Evolutionary conservation across 441 rosid genomes (phyloP).

Genomic region (Euphorbia schlechtendalii): DNA sequence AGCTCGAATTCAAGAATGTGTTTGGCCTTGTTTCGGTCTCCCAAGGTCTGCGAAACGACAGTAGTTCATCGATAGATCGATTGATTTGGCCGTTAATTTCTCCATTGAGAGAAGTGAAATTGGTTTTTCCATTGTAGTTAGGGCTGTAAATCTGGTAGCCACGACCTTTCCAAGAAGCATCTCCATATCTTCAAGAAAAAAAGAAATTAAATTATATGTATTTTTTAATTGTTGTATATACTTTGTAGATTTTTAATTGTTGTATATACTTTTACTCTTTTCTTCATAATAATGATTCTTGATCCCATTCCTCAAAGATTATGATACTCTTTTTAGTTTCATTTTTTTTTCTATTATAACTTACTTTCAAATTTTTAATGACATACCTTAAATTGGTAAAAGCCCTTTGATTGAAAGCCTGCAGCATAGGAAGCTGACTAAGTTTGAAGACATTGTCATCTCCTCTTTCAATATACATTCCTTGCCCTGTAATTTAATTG

Average conservation of each 20-base stretch:
- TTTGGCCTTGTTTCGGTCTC: slow-evolving; percentile 22
- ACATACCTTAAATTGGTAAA: slow-evolving; percentile 37
- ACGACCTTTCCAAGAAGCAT: slow-evolving; percentile 42
- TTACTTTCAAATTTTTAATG: not conserved
- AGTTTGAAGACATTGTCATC: slow-evolving; percentile 46
- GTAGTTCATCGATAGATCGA: slow-evolving; percentile 25
- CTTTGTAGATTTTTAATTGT: too few species aligned
- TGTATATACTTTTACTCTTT: too few species aligned
- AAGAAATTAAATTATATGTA: not conserved
- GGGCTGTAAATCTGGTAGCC: slow-evolving; percentile 24
- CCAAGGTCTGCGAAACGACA: slow-evolving; percentile 30
- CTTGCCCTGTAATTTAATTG: slow-evolving; percentile 13
- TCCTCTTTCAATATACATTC: slow-evolving; percentile 37
- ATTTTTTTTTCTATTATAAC: too few species aligned
- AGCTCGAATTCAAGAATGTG: slow-evolving; percentile 17
- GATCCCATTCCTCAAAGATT: too few species aligned
- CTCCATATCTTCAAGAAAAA: slow-evolving; percentile 31
- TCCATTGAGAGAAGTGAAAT: slow-evolving; percentile 15
- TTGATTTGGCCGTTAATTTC: slow-evolving; percentile 18
- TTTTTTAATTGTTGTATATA: too few species aligned
- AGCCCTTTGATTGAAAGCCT: slow-evolving; percentile 44
- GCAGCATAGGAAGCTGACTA: slow-evolving; percentile 56
- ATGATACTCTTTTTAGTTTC: too few species aligned
- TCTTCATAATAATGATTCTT: too few species aligned
- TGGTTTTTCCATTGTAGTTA: slow-evolving; percentile 21